Evolutionary conservation across 2,329 filamentous ascomycete genomes (phyloP).

Genomic region (Lachnellula willkommii): DNA sequence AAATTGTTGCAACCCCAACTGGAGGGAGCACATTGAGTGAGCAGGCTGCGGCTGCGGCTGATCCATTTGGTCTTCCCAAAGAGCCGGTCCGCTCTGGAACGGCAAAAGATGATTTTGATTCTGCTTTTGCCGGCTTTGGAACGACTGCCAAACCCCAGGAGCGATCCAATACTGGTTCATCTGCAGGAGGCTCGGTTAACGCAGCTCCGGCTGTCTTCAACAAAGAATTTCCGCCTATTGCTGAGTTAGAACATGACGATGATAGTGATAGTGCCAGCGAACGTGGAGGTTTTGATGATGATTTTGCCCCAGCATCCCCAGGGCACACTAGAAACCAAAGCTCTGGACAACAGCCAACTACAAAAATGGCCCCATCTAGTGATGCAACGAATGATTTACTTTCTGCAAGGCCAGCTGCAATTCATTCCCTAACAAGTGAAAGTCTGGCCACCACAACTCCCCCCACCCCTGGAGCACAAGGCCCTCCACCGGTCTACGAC

Average conservation of each 20-base stretch:
- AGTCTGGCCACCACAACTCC: conserved; percentile 34
- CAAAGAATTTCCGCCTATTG: conserved; percentile 87
- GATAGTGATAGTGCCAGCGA: conserved; percentile 79
- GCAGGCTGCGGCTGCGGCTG: conserved; percentile 40
- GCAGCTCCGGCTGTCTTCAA: conserved; percentile 50
- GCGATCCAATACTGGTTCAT: conserved; percentile 38
- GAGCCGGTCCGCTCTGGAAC: conserved; percentile 40
- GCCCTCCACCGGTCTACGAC: conserved; percentile 53
- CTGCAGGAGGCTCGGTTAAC: conserved; percentile 38
- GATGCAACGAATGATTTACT: conserved; percentile 27
- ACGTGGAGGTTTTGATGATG: conserved; percentile 83
- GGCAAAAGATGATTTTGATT: conserved; percentile 76
- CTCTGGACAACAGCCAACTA: conserved; percentile 18
- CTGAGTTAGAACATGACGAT: conserved; percentile 75
- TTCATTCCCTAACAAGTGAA: conserved; percentile 23
- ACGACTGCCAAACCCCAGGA: conserved; percentile 45
- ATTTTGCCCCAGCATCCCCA: conserved; percentile 65
- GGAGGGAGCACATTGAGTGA: conserved; percentile 43
- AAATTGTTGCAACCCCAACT: conserved; percentile 43
- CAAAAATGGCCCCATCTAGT: conserved; percentile 26
- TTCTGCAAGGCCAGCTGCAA: conserved; percentile 26
- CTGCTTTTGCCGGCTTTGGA: conserved; percentile 73
- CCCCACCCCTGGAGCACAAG: conserved; percentile 49
- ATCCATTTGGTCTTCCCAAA: conserved; percentile 53
- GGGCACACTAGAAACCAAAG: conserved; percentile 26